A percentile compares a stretch with the other conserved stretches of the same genome.
Conservation (phyloP, 2,329 filamentous ascomycete genomes). For the Pseudonectria buxi region DNA sequence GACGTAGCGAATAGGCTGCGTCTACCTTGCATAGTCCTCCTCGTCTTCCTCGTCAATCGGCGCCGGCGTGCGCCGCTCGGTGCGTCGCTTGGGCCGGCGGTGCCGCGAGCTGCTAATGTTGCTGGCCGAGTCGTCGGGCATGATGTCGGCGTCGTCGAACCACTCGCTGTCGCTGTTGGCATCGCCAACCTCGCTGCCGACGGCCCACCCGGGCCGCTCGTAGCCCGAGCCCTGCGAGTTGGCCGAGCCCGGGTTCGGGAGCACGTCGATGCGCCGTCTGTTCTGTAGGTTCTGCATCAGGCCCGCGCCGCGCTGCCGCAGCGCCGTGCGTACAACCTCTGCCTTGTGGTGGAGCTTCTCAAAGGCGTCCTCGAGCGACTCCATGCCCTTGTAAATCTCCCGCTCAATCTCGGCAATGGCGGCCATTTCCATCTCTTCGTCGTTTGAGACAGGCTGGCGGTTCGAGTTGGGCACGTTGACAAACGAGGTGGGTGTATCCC, state of each 20-base stretch:
- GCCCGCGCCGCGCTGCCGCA: conserved; percentile 77
- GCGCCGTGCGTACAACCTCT: conserved; percentile 67
- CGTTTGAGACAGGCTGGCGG: conserved; percentile 67
- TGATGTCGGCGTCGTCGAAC: conserved; percentile 55
- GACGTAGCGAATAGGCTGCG: not conserved
- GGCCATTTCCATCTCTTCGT: conserved; percentile 90
- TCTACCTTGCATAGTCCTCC: conserved; percentile 35
- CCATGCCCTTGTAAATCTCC: conserved; percentile 91
- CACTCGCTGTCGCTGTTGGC: conserved; percentile 52
- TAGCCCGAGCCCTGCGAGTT: conserved; percentile 38
- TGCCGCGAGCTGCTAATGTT: conserved; percentile 69
- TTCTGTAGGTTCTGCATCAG: conserved; percentile 59
- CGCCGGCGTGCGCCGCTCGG: conserved; percentile 64
- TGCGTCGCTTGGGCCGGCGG: conserved; percentile 59
- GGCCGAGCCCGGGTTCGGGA: conserved; percentile 41
- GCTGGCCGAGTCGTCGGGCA: conserved; percentile 73
- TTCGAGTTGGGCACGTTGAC: conserved; percentile 49
- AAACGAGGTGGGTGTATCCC: conserved; percentile 51
- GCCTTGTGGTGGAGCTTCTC: conserved; percentile 83
- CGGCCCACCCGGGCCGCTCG: conserved; percentile 34
- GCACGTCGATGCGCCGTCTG: conserved; percentile 51
- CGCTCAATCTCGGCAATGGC: conserved; percentile 86
- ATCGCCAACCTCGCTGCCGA: conserved; percentile 36
- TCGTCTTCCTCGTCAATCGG: conserved; percentile 67
- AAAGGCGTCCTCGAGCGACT: conserved; percentile 87